phyloP scores from a whole-genome alignment of 2,329 filamentous ascomycete species.

The Diaporthe destruens region DNA sequence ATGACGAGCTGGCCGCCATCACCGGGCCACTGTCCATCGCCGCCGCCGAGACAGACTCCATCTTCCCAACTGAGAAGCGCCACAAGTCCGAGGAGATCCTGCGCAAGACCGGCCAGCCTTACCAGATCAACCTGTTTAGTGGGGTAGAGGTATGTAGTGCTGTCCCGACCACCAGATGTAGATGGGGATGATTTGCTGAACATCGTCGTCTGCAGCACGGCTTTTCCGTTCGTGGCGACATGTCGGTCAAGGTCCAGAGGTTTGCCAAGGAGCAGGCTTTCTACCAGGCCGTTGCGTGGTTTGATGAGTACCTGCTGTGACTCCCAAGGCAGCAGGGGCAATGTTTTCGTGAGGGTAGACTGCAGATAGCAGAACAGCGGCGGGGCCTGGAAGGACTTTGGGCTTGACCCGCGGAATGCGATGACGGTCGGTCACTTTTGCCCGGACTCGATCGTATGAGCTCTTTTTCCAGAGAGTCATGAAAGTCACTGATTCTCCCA shows the following conservation, averaged over 20 bases:
- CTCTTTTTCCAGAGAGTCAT: neutral
- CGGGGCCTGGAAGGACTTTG: too few relatives aligned
- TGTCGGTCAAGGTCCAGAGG: constrained; percentile 66
- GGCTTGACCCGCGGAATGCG: too few relatives aligned
- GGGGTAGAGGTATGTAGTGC: constrained; percentile 49
- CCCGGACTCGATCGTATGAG: neutral
- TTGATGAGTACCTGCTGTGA: constrained; percentile 70
- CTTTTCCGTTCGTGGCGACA: constrained; percentile 78
- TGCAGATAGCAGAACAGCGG: neutral
- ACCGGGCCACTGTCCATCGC: constrained; percentile 77
- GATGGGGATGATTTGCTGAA: neutral
- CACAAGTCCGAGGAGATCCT: constrained; percentile 75
- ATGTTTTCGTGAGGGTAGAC: neutral
- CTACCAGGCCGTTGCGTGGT: constrained; percentile 81
- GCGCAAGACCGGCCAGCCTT: constrained; percentile 67
- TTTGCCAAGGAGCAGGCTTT: constrained; percentile 88
- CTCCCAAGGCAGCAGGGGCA: neutral
- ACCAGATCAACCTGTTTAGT: constrained; percentile 83
- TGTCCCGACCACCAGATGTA: neutral
- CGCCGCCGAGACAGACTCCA: constrained; percentile 72
- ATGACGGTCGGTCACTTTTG: neutral
- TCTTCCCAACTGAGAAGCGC: constrained; percentile 74
- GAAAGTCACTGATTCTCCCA: neutral
- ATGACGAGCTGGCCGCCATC: constrained; percentile 75
- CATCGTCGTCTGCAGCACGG: constrained; percentile 71